phyloP scores from a whole-genome alignment of 176 grass and related monocot genomes.

The Panicum miliaceum region DNA sequence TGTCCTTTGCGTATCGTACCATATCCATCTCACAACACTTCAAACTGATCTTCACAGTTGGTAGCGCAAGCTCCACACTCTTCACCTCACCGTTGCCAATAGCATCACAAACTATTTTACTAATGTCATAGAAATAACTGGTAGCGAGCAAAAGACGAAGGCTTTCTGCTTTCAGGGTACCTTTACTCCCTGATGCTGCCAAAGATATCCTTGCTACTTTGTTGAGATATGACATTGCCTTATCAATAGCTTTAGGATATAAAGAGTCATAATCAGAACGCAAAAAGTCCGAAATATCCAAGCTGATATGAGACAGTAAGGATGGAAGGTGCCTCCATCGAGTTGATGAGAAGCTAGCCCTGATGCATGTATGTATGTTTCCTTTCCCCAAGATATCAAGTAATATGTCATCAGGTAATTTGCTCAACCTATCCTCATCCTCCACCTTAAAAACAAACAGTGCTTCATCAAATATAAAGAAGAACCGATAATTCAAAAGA shows the following conservation, averaged over 20 bases:
- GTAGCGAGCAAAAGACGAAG: not conserved
- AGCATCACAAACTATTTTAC: not conserved
- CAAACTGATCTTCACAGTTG: not conserved
- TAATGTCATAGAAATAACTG: no score
- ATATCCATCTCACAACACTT: not conserved
- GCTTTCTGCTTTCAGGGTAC: not conserved
- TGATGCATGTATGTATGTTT: not conserved
- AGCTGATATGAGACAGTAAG: not conserved
- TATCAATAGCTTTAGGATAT: not conserved
- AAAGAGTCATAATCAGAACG: no score
- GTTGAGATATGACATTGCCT: not conserved
- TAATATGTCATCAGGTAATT: not conserved
- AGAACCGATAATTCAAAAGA: no score
- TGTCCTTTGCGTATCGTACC: not conserved
- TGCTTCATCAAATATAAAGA: no score
- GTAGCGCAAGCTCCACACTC: no score
- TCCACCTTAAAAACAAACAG: not conserved
- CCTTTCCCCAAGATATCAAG: slow-evolving; percentile 1
- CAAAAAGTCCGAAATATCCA: not conserved
- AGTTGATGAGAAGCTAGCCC: not conserved
- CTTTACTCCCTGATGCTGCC: not conserved
- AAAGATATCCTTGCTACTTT: not conserved
- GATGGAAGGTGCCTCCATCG: slow-evolving; percentile 1
- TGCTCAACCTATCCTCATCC: not conserved
- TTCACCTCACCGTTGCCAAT: not conserved